Percentiles rank a stretch among this genome's conserved stretches.
These are phyloP conservation scores for Amanita pseudoporphyria DNA, from an alignment of 768 basidiomycete species.

Conservation along the genomic window DNA sequence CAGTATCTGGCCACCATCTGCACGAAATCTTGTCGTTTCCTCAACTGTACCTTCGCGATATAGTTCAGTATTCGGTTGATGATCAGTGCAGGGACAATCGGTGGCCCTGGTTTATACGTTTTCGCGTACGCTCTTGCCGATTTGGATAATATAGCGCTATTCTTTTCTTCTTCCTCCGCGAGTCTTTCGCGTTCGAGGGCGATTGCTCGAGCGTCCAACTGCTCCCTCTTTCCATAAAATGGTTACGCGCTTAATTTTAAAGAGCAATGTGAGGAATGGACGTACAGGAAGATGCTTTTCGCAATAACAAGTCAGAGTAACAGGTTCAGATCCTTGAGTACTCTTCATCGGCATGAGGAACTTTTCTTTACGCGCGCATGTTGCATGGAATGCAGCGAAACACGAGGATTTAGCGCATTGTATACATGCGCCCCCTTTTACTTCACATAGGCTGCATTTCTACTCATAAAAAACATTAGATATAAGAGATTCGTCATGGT, in stretches of 20 bases:
- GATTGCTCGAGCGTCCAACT: slow-evolving; percentile 49
- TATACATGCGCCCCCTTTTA: slow-evolving; percentile 76
- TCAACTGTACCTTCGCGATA: slow-evolving; percentile 53
- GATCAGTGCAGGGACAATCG: slow-evolving; percentile 80
- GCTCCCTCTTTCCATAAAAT: slow-evolving; percentile 45
- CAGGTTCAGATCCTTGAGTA: slow-evolving; percentile 63
- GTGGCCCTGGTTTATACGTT: slow-evolving; percentile 87
- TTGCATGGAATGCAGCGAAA: slow-evolving; percentile 89
- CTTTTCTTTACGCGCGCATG: slow-evolving; percentile 85
- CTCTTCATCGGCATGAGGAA: slow-evolving; percentile 83
- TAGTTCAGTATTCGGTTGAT: slow-evolving; percentile 74
- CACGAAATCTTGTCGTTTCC: slow-evolving; percentile 73
- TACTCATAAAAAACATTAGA: slow-evolving; percentile 12
- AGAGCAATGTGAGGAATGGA: neutral
- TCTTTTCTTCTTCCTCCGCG: slow-evolving; percentile 28
- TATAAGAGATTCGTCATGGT: neutral
- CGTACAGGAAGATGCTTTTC: slow-evolving; percentile 87
- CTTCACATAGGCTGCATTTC: slow-evolving; percentile 40
- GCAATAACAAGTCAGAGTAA: slow-evolving; percentile 72
- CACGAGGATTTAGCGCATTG: slow-evolving; percentile 90
- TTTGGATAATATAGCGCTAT: slow-evolving; percentile 45
- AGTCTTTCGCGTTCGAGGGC: slow-evolving; percentile 38
- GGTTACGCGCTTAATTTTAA: neutral
- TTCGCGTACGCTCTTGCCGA: slow-evolving; percentile 87
- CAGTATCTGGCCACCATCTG: slow-evolving; percentile 82